These are phyloP conservation scores for Ilyonectria sp. DNA, from an alignment of 2,329 filamentous ascomycete genomes.

Conservation along the genomic window DNA sequence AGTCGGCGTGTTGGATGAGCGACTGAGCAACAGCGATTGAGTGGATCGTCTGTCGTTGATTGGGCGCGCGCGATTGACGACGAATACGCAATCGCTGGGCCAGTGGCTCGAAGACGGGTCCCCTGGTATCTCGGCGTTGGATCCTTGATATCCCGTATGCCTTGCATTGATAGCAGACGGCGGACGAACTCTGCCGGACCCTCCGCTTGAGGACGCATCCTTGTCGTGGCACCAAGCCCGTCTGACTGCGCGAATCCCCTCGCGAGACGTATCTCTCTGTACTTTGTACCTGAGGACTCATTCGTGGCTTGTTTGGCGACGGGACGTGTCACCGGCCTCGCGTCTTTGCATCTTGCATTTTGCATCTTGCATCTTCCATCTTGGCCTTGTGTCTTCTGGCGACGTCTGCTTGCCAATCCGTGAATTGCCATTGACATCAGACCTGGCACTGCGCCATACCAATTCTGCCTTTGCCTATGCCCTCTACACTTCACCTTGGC, in stretches of 20 bases:
- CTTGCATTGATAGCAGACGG: slow-evolving; percentile 7
- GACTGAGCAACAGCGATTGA: slow-evolving; percentile 12
- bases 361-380: slow-evolving; percentile 7
- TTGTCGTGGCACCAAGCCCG: background rate
- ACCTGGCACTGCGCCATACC: background rate
- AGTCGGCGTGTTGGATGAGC: slow-evolving; percentile 17
- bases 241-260: background rate
- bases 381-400: slow-evolving; percentile 10
- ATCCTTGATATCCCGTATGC: slow-evolving; percentile 27
- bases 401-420: slow-evolving; percentile 14
- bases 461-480: background rate
- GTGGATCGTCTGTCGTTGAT: slow-evolving; percentile 32
- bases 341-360: slow-evolving; percentile 7
- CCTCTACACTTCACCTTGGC: background rate
- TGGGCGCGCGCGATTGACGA: slow-evolving; percentile 23
- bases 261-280: background rate
- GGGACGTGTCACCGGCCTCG: slow-evolving; percentile 2
- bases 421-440: slow-evolving; percentile 4
- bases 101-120: slow-evolving; percentile 31
- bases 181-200: background rate
- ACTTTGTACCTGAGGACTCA: background rate
- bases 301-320: background rate
- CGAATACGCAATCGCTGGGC: slow-evolving; percentile 22
- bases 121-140: slow-evolving; percentile 28
- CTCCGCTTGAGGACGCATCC: background rate